These are phyloP conservation scores for Simmondsia chinensis DNA, from an alignment of 148 eudicot species.

Conservation along the genomic window DNA sequence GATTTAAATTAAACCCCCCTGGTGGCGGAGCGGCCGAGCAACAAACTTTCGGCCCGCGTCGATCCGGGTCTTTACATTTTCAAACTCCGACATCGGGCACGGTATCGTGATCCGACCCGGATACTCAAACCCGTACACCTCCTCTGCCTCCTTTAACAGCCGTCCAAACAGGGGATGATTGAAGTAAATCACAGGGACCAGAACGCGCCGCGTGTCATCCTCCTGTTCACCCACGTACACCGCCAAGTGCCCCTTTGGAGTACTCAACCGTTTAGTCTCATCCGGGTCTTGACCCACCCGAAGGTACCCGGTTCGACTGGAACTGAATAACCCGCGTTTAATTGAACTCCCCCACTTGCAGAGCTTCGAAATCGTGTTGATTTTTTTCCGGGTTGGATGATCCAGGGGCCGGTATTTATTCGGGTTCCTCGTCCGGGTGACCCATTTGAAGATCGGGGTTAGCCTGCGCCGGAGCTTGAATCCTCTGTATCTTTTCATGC, in stretches of 20 bases:
- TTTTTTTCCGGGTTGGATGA: constrained; percentile 5
- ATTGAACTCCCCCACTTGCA: constrained; percentile 34
- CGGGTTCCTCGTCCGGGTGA: constrained; percentile 13
- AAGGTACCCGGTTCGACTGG: constrained; percentile 18
- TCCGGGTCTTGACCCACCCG: constrained; percentile 27
- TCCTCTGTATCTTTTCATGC: constrained; percentile 25
- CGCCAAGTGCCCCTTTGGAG: constrained; percentile 75
- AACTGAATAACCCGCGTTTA: constrained; percentile 12
- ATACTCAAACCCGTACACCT: constrained; percentile 57
- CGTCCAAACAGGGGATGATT: constrained; percentile 74
- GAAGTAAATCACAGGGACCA: constrained; percentile 66
- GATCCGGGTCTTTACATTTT: constrained; percentile 41
- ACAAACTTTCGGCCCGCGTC: constrained; percentile 26
- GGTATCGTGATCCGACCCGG: constrained; percentile 81
- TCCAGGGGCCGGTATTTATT: no score
- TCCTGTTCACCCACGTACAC: constrained; percentile 64
- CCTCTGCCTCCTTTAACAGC: constrained; percentile 55
- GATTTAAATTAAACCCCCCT: no score
- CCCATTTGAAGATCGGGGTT: constrained; percentile 35
- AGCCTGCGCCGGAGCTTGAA: constrained; percentile 36
- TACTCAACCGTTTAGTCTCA: constrained; percentile 5
- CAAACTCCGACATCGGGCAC: constrained; percentile 56
- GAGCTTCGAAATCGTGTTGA: constrained; percentile 18
- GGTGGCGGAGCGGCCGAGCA: constrained; percentile 3
- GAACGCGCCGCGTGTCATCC: constrained; percentile 34